phyloP scores from a whole-genome alignment of 2,329 filamentous ascomycete genomes.

The Fusarium sp. region DNA sequence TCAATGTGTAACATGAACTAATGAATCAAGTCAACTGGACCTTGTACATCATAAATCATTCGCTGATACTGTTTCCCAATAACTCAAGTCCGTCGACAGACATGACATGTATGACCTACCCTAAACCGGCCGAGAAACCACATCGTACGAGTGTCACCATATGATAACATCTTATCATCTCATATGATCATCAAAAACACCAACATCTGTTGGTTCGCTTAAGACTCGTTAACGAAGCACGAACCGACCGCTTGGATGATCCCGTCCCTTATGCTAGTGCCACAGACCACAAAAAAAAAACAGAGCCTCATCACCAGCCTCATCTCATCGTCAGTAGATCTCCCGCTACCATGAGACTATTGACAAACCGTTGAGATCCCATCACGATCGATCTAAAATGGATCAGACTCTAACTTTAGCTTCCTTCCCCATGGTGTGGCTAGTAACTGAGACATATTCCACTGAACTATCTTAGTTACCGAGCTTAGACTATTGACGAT shows the following conservation, averaged over 20 bases:
- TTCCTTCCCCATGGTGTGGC: no score
- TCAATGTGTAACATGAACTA: background rate
- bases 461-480: background rate
- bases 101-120: background rate
- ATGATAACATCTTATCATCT: background rate
- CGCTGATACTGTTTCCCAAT: background rate
- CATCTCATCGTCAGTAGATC: constrained; percentile 5
- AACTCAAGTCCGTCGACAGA: accelerated
- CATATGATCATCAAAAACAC: background rate
- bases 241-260: constrained; percentile 11
- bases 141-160: background rate
- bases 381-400: constrained; percentile 9
- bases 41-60: background rate
- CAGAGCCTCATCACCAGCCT: constrained; percentile 23
- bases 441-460: constrained; percentile 6
- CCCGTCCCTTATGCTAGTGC: background rate
- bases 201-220: constrained; percentile 14
- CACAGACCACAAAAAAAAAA: constrained; percentile 6
- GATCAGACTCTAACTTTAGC: background rate
- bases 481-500: background rate
- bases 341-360: constrained; percentile 7
- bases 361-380: constrained; percentile 21
- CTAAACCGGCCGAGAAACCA: background rate
- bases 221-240: constrained; percentile 11
- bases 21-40: background rate